These are phyloP conservation scores for Penicillium olsonii DNA, from an alignment of 2,329 filamentous ascomycete species.

Conservation along the genomic window DNA sequence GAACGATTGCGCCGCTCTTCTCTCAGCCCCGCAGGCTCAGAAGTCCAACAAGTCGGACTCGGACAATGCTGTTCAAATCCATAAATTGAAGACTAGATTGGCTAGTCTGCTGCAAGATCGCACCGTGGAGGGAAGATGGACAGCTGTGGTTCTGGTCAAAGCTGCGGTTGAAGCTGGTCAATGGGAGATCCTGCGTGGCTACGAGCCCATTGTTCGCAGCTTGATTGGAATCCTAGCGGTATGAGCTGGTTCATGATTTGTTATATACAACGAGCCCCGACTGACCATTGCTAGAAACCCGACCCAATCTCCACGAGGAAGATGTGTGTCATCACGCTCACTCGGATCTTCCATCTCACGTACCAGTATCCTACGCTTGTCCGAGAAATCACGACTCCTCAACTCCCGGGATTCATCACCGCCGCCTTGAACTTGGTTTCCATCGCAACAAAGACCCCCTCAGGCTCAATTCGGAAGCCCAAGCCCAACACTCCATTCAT, in stretches of 20 bases:
- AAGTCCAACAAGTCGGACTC: constrained; percentile 63
- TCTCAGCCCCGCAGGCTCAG: constrained; percentile 63
- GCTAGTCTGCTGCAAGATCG: constrained; percentile 77
- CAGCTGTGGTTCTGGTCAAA: constrained; percentile 77
- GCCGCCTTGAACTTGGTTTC: constrained; percentile 67
- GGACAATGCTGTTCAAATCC: constrained; percentile 69
- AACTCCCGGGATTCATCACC: constrained; percentile 71
- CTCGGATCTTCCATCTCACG: constrained; percentile 79
- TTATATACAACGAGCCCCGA: too few relatives aligned
- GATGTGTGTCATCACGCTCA: constrained; percentile 73
- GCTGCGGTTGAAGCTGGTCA: constrained; percentile 78
- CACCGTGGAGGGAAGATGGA: constrained; percentile 72
- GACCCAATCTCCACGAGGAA: constrained; percentile 75
- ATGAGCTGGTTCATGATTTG: constrained; percentile 25
- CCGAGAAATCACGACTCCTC: constrained; percentile 84
- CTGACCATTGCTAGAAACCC: constrained; percentile 61
- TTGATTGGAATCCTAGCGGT: constrained; percentile 74
- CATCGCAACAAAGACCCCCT: constrained; percentile 44
- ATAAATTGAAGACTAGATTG: constrained; percentile 79
- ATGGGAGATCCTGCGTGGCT: constrained; percentile 75
- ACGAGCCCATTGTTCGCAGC: constrained; percentile 74
- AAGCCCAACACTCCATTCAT: constrained; percentile 54
- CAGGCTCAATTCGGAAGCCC: constrained; percentile 37
- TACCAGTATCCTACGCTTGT: constrained; percentile 80
- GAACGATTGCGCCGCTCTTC: constrained; percentile 56